These are phyloP conservation scores for Brassica nigra DNA, from an alignment of 345 rosid genomes.

Conservation along the genomic window DNA sequence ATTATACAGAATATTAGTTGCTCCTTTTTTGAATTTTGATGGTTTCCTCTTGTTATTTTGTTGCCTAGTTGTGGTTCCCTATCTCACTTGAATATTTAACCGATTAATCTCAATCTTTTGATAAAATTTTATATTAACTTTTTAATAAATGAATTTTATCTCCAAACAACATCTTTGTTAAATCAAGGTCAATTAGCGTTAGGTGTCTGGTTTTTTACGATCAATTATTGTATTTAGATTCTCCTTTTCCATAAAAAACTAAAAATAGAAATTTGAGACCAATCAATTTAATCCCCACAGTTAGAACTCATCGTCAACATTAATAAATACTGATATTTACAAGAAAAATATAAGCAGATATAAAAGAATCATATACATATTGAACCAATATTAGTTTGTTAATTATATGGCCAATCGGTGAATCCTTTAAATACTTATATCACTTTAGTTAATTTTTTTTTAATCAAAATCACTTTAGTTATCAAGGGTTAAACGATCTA, in stretches of 20 bases:
- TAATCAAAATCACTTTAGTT: background rate
- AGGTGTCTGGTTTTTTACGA: constrained; percentile 28
- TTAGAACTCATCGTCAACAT: background rate
- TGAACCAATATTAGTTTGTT: background rate
- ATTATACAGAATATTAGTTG: constrained; percentile 35
- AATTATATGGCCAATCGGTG: background rate
- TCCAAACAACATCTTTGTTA: constrained; percentile 7
- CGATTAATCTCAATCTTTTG: constrained; percentile 20
- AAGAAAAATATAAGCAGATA: background rate
- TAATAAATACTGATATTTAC: background rate
- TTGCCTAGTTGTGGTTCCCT: constrained; percentile 58
- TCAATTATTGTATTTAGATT: constrained; percentile 23
- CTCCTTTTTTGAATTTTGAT: constrained; percentile 56
- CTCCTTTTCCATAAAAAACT: background rate
- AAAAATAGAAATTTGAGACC: background rate
- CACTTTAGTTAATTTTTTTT: background rate
- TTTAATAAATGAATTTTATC: background rate
- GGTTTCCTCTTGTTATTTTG: constrained; percentile 80
- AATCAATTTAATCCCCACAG: background rate
- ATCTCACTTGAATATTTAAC: constrained; percentile 41
- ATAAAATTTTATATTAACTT: background rate
- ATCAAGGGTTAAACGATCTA: too few species aligned
- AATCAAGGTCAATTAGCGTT: constrained; percentile 24
- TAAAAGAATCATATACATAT: background rate
- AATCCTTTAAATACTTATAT: background rate